phyloP scores from a whole-genome alignment of 2,329 filamentous ascomycete genomes.

The Fusarium palustre region DNA sequence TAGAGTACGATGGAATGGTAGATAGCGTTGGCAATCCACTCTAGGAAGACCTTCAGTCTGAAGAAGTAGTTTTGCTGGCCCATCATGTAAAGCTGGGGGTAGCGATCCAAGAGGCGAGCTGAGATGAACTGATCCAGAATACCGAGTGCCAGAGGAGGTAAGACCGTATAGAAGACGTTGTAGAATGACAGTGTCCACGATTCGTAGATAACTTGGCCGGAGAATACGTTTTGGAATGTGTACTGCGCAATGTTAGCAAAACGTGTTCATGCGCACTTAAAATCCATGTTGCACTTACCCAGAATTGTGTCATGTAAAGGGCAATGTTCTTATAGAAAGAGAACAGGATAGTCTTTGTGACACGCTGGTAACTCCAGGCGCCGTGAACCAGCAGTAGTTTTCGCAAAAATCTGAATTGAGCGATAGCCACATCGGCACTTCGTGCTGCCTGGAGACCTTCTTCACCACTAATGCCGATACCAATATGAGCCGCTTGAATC shows the following conservation, averaged over 20 bases:
- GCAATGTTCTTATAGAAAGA: conserved; percentile 99
- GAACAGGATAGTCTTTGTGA: conserved; percentile 97
- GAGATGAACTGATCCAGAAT: conserved; percentile 99
- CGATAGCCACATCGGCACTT: conserved; percentile 95
- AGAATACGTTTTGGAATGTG: conserved; percentile 98
- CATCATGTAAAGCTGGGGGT: conserved; percentile 94
- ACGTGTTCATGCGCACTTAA: background rate
- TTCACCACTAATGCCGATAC: conserved; percentile 95
- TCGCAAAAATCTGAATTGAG: conserved; percentile 92
- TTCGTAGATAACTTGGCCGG: conserved; percentile 97
- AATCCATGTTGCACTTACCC: conserved; percentile 70
- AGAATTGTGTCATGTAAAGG: conserved; percentile 99
- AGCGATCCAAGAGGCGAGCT: conserved; percentile 90
- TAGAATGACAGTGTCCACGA: conserved; percentile 99
- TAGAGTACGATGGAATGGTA: conserved; percentile 97
- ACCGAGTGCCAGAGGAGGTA: conserved; percentile 92
- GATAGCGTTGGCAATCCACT: conserved; percentile 94
- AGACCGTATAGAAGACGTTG: conserved; percentile 96
- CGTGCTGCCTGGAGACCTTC: conserved; percentile 97
- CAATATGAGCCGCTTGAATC: conserved; percentile 99
- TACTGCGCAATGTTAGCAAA: conserved; percentile 67
- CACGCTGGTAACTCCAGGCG: conserved; percentile 96
- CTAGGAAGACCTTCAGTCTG: conserved; percentile 88
- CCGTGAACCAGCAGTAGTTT: conserved; percentile 96
- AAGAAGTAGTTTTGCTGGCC: conserved; percentile 96